Evolutionary conservation across 306 rosid genomes (phyloP).

Genomic region (Lotus japonicus): DNA sequence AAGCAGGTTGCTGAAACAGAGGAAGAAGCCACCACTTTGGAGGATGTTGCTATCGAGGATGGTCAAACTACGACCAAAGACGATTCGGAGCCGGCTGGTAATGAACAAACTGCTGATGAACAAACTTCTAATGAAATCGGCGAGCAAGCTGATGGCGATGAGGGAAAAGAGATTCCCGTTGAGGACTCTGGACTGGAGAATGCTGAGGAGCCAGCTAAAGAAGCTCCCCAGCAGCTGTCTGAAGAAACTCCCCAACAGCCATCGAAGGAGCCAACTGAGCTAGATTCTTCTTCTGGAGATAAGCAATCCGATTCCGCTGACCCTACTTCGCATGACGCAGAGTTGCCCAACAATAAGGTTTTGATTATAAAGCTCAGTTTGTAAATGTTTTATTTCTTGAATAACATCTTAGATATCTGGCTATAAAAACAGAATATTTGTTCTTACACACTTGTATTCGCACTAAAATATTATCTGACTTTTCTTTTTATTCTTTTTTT

Average conservation of each 20-base stretch:
- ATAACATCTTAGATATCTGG: not conserved
- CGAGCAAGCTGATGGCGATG: slow-evolving; percentile 11
- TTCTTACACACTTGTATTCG: not conserved
- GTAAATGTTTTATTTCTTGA: not conserved
- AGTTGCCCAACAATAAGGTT: slow-evolving; percentile 59
- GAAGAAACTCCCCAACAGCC: slow-evolving; percentile 32
- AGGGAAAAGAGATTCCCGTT: slow-evolving; percentile 26
- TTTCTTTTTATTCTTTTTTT: not conserved
- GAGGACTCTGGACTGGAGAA: slow-evolving; percentile 34
- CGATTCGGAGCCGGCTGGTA: slow-evolving; percentile 6
- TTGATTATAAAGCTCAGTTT: not conserved
- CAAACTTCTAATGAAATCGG: slow-evolving; percentile 23
- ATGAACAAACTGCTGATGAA: slow-evolving; percentile 30
- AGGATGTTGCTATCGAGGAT: slow-evolving; percentile 13
- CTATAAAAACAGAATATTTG: not conserved
- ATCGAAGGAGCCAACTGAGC: slow-evolving; percentile 28
- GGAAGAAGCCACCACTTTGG: slow-evolving; percentile 22
- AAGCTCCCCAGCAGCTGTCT: slow-evolving; percentile 14
- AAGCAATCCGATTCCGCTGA: slow-evolving; percentile 28
- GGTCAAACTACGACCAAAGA: too few species aligned
- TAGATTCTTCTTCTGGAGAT: slow-evolving; percentile 29
- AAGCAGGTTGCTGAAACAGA: slow-evolving; percentile 30
- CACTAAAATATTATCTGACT: not conserved
- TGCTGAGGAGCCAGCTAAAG: slow-evolving; percentile 39
- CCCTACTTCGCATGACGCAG: slow-evolving; percentile 26